Percentiles rank a stretch among this genome's conserved stretches.
phyloP scores from a whole-genome alignment of 495 filamentous ascomycete genomes.

The Penicillium robsamsonii region DNA sequence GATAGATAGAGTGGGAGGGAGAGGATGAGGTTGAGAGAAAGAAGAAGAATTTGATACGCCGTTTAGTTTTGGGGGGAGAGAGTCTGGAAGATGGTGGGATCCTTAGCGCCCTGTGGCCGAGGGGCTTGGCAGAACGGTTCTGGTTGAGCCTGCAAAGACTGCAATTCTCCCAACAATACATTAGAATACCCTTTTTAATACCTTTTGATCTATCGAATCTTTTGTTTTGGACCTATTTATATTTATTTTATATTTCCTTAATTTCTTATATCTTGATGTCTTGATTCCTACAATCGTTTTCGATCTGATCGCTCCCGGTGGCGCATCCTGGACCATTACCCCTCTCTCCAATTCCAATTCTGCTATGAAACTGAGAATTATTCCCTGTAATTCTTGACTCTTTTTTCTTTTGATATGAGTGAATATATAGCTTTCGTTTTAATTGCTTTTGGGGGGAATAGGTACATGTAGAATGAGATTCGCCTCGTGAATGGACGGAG shows the following conservation, averaged over 20 bases:
- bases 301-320: neutral
- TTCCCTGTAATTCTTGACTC: neutral
- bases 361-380: neutral
- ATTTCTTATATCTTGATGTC: neutral
- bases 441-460: neutral
- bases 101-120: constrained; percentile 48
- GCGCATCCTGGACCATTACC: constrained; percentile 4
- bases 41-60: constrained; percentile 42
- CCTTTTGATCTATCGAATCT: neutral
- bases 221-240: neutral
- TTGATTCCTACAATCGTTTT: neutral
- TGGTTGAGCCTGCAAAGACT: constrained; percentile 38
- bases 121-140: constrained; percentile 46
- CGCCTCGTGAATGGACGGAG: neutral
- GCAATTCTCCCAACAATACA: constrained; percentile 37
- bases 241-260: neutral
- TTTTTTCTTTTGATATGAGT: neutral
- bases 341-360: constrained; percentile 3
- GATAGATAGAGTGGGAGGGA: constrained; percentile 5
- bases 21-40: constrained; percentile 24
- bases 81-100: constrained; percentile 50
- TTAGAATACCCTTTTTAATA: neutral
- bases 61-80: constrained; percentile 41
- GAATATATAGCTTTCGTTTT: neutral
- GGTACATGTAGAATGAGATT: neutral